Evolutionary conservation across 1,284 basidiomycete species (phyloP), one percentile per base, ranked within the genome.

Genomic region (Acaromyces ingoldii): DNA sequence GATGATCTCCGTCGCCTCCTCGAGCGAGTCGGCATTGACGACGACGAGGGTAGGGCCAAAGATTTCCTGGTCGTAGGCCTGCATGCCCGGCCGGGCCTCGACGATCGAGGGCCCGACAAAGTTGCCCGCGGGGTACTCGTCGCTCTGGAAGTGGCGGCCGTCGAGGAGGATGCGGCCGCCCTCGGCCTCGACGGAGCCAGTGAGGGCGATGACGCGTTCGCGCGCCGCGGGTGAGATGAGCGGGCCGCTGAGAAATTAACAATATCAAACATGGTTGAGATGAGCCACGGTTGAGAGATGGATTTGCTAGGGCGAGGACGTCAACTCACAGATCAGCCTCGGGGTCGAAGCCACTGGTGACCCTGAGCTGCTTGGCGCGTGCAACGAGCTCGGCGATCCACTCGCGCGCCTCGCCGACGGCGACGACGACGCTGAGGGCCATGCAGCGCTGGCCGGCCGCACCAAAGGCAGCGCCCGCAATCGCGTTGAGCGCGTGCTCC

Each of bases 61-160:
- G 63, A 97, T 95, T 76, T 97, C 92, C 50, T 67, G 58, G 33
- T 71, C 69, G 80, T 98, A 97, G 62, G 87, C 89, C 57, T 81
- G 81, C 91, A 96, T 95, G 15, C 81, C 81, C 6, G 87, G 87
- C 17, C 81, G 81, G 5, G 84, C 89, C 76, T 93, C 85, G 54
- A 97, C 82, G 48, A 98, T 81, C 3, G 91, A 93, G 0, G 93
- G 91, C 3, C 91, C 93, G 58, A 98, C 85, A 76, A 93, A 98
- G 80, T 96, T 97, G 29, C 93, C 93, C 50, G 89, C 78, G 5
- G 88, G 86, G 76, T 92, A 97, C 0, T 81, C 85, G 4, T 84
- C 77, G 2, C 91, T 86, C 37, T 79, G 73, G 57, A 84, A 74
- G 36, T 82, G 80, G 26, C 91, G 82, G 15, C 93, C 93, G 75